Evolutionary conservation across 2,329 filamentous ascomycete species (phyloP).

Genomic region (Colletotrichum orbiculare): DNA sequence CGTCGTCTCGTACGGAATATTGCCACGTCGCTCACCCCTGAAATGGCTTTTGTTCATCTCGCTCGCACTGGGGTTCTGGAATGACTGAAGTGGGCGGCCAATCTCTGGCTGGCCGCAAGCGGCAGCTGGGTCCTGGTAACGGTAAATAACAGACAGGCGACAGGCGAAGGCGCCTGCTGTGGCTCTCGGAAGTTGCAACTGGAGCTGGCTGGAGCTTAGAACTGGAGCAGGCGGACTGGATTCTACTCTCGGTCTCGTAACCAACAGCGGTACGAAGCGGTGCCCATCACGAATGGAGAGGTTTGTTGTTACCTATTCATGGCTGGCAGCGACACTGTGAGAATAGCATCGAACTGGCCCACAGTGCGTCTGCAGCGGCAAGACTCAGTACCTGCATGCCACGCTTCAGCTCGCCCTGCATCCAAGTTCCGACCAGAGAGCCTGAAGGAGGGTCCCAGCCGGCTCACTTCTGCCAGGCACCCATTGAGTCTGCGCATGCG

Average conservation of each 20-base stretch:
- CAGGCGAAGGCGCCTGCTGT: not conserved
- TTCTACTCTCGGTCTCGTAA: not conserved
- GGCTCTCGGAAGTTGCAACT: not conserved
- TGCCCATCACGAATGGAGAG: too few species aligned
- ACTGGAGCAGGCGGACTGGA: not conserved
- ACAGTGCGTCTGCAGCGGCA: slow-evolving; percentile 23
- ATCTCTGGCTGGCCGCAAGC: slow-evolving; percentile 33
- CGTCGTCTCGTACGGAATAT: slow-evolving; percentile 23
- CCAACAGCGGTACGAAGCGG: too few species aligned
- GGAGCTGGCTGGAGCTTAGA: not conserved
- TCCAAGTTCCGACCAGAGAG: slow-evolving; percentile 26
- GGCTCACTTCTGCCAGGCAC: slow-evolving; percentile 15
- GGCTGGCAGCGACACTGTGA: slow-evolving; percentile 10
- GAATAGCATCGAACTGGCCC: slow-evolving; percentile 6
- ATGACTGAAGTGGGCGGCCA: slow-evolving; percentile 34
- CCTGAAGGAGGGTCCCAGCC: not conserved
- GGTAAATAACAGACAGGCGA: not conserved
- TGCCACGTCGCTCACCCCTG: slow-evolving; percentile 2
- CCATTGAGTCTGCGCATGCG: slow-evolving; percentile 10
- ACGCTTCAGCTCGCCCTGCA: slow-evolving; percentile 32
- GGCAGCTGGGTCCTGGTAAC: not conserved
- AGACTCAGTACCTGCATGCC: slow-evolving; percentile 37
- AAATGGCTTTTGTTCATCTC: slow-evolving; percentile 18
- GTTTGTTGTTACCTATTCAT: too few species aligned
- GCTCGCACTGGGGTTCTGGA: slow-evolving; percentile 33